Evolutionary conservation across 2,329 filamentous ascomycete species (phyloP), one percentile per base, ranked within the genome.

Genomic region (Hirsutella thompsonii): DNA sequence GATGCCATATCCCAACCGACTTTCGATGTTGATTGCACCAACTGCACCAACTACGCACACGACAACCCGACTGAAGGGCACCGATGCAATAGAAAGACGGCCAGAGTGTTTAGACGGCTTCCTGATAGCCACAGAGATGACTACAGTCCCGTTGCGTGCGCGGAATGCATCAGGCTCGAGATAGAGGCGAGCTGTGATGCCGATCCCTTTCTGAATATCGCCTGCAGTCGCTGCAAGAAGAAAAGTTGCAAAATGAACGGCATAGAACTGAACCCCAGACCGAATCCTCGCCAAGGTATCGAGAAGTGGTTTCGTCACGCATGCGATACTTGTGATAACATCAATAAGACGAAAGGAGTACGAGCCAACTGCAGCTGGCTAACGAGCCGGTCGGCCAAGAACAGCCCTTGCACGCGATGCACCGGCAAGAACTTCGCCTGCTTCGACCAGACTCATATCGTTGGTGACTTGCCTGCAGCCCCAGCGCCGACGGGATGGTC

Each of bases 31-130:
- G 53, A 55, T 29, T 55, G 53, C 42, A 43, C 40, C 29, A 55
- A 51, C 45, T 55, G 53, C 38, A 46, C 53, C 34, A 47, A 55
- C 40, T 23, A 50, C 32, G 45, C 52, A 10, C 44, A 41, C 11
- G 13, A 20, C 5, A 30, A 44, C 30, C 39, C 44, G 1, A 35
- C 23, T 20, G 14, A 14, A 9, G 16, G 39, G 0, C 44, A 48
- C 37, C 34, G 8, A 5, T 54, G 52, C 44, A 21, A 39, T 13
- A 33, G 49, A 1, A 36, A 23, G 5, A 23, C 40, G 3, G 38
- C 39, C 19, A 26, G 18, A 3, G 32, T 45, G 5, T 49, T 36
- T 20, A 44, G 44, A 30, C 44, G 45, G 14, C 50, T 53, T 32
- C 47, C 49, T 4, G 21, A 36, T 20, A 2, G 26, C 9, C 40